Evolutionary conservation across 2,329 filamentous ascomycete species (phyloP).

Genomic region (Westerdykella aurantiaca): DNA sequence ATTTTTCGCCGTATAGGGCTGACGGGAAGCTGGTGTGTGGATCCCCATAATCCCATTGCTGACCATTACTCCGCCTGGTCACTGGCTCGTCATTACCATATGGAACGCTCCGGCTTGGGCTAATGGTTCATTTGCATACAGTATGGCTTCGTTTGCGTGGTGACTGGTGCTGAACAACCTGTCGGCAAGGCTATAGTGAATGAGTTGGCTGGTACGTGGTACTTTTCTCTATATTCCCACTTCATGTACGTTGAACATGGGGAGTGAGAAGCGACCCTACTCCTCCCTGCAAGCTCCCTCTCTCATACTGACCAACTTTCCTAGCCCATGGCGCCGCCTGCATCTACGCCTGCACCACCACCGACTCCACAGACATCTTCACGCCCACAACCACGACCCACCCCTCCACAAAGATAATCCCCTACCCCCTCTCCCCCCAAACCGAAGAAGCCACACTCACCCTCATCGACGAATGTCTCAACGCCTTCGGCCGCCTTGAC

Average conservation of each 20-base stretch:
- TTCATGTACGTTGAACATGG: background rate
- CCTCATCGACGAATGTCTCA: slow-evolving; percentile 59
- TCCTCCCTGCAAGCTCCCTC: background rate
- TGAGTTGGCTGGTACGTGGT: slow-evolving; percentile 51
- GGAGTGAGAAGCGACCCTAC: no score
- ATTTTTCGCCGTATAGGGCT: slow-evolving; percentile 53
- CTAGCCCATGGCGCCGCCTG: slow-evolving; percentile 59
- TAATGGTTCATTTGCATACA: slow-evolving; percentile 15
- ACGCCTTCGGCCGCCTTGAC: slow-evolving; percentile 51
- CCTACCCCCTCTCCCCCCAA: slow-evolving; percentile 54
- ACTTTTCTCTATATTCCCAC: background rate
- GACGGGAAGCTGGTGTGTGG: slow-evolving; percentile 52
- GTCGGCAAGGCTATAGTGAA: slow-evolving; percentile 55
- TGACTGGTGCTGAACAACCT: slow-evolving; percentile 57
- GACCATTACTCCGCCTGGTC: no score
- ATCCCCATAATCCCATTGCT: background rate
- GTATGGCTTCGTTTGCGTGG: slow-evolving; percentile 61
- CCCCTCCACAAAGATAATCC: slow-evolving; percentile 56
- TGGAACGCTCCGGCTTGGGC: background rate
- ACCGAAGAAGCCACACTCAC: slow-evolving; percentile 56
- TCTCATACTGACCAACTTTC: slow-evolving; percentile 3
- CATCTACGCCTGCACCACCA: slow-evolving; percentile 54
- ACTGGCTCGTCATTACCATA: background rate
- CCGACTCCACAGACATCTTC: slow-evolving; percentile 39
- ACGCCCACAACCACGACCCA: slow-evolving; percentile 36